Conservation (phyloP, 306 rosid species). For the Rosa multiflora region DNA sequence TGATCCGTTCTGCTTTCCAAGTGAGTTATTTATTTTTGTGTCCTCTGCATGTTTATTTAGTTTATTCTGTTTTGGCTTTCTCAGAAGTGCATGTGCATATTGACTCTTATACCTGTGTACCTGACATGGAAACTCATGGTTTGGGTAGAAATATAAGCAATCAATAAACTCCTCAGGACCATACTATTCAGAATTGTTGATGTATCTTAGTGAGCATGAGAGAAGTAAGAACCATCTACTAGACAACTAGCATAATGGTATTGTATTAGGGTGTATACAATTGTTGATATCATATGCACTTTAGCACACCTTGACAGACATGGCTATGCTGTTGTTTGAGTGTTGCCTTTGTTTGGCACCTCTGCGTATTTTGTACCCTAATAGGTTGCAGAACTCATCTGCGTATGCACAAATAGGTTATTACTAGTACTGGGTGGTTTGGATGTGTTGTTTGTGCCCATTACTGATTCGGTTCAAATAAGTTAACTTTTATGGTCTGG, state of each 20-base stretch:
- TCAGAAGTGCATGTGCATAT: not conserved
- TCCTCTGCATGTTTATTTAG: not conserved
- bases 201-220: not conserved
- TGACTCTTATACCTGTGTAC: not conserved
- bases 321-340: not conserved
- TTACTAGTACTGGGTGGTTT: not conserved
- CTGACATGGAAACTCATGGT: not conserved
- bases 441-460: not conserved
- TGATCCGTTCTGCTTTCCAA: slow-evolving; percentile 83
- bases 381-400: not conserved
- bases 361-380: not conserved
- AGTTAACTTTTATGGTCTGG: not conserved
- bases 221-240: slow-evolving; percentile 1
- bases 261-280: not conserved
- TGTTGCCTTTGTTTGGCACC: not conserved
- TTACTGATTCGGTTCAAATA: not conserved
- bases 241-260: not conserved
- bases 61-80: not conserved
- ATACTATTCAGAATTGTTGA: not conserved
- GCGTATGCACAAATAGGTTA: not conserved
- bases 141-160: not conserved
- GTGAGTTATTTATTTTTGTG: slow-evolving; percentile 43
- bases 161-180: too few relatives aligned
- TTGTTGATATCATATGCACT: not conserved
- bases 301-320: not conserved